Evolutionary conservation across 1,139 yeast genomes (phyloP).

Genomic region (Yamadazyma atmosphaerica): DNA sequence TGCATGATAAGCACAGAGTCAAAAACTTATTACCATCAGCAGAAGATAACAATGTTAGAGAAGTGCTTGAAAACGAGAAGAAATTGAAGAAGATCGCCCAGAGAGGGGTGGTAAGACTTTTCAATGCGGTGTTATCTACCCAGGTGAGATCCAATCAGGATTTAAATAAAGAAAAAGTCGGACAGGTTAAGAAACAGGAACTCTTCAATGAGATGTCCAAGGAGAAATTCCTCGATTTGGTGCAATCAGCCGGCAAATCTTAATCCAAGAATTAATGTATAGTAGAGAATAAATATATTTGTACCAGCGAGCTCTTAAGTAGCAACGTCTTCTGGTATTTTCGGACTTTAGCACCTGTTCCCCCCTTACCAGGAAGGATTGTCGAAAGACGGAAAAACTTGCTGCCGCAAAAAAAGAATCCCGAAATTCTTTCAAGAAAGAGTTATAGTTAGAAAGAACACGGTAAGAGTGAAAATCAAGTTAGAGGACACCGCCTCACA

Average conservation of each 20-base stretch:
- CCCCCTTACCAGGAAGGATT: neutral
- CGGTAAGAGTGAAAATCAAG: too few relatives aligned
- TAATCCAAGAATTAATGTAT: neutral
- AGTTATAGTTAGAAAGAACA: too few relatives aligned
- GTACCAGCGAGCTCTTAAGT: too few relatives aligned
- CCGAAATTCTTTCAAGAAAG: neutral
- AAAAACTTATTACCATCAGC: constrained; percentile 66
- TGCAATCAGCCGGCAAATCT: constrained; percentile 68
- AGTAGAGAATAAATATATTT: too few relatives aligned
- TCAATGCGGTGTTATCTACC: constrained; percentile 86
- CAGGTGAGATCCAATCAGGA: constrained; percentile 62
- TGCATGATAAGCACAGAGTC: constrained; percentile 67
- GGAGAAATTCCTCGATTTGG: constrained; percentile 85
- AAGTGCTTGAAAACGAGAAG: constrained; percentile 67
- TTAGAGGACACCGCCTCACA: too few relatives aligned
- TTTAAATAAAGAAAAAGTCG: constrained; percentile 35
- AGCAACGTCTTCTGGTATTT: too few relatives aligned
- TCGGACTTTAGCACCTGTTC: neutral
- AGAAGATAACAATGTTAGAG: constrained; percentile 53
- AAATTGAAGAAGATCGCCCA: constrained; percentile 82
- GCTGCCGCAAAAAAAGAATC: neutral
- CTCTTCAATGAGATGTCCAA: constrained; percentile 79
- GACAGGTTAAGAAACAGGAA: constrained; percentile 53
- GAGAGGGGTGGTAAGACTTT: constrained; percentile 87
- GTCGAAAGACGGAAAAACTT: neutral